Evolutionary conservation across 768 basidiomycete genomes (phyloP), one percentile per base, ranked within the genome.

Genomic region (Fomitopsis pulvina): DNA sequence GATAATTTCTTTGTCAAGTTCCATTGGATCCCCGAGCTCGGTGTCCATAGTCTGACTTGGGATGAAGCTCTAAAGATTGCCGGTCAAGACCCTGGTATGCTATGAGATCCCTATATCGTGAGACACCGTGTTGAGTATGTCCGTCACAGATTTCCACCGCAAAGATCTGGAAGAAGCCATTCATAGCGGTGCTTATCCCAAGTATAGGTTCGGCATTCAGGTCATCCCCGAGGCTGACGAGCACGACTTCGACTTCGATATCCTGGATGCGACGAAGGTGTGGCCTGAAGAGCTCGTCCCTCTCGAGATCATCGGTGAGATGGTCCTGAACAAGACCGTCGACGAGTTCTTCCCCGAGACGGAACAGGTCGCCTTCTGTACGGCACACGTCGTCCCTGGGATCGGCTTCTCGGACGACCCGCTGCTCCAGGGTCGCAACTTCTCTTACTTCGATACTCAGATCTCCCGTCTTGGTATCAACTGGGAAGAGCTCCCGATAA

Each of bases 281-380:
- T 88, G 89, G 80, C 89, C 90, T 0, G 81, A 91, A 63, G 86
- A 91, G 48, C 64, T 83, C 2, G 81, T 92, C 0, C 90, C 92
- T 0, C 70, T 93, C 12, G 72, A 85, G 57, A 71, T 78, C 54
- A 83, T 94, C 43, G 92, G 91, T 29, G 85, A 86, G 63, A 66
- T 94, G 57, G 76, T 81, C 2, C 64, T 87, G 28, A 71, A 86
- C 57, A 71, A 78, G 21, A 72, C 67, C 0, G 81, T 83, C 22
- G 78, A 85, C 46, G 86, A 89, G 58, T 93, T 78, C 69, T 93
- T 93, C 69, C 69, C 89, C 10, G 90, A 94, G 68, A 81, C 81
- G 5, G 92, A 95, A 66, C 91, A 92, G 66, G 84, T 84, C 46
- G 92, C 91, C 0, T 94, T 92, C 66, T 94, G 88, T 65, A 94